Evolutionary conservation across 2,329 filamentous ascomycete species (phyloP), one percentile per base, ranked within the genome.

Genomic region (Penicillium sp.): DNA sequence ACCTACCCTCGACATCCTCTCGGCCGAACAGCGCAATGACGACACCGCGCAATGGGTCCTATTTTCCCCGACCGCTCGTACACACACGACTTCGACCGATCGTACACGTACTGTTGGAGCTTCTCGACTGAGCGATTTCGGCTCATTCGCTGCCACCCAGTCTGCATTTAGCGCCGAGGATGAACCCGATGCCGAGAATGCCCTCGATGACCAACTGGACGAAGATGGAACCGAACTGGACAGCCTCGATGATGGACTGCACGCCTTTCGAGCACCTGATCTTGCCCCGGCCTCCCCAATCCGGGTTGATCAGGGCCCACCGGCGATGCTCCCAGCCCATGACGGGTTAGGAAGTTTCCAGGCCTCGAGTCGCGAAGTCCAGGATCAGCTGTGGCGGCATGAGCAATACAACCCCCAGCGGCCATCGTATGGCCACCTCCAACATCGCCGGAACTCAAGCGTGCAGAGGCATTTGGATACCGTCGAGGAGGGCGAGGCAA

Each of bases 21-120:
- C 64, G 9, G 53, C 63, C 9, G 67, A 78, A 61, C 74, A 78
- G 19, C 69, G 76, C 41, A 76, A 85, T 57, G 85, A 89, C 58
- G 88, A 92, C 62, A 88, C 90, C 12, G 88, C 94, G 74, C 93
- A 96, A 83, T 99, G 94, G 94, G 88, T 97, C 52, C 85, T 99
- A 61, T 99, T 99, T 79, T 90, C 91, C 8, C 90, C 90, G 1
- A 86, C 86, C 5, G 86, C 88, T 59, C 82, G 87, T 50, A 90
- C 87, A 42, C 86, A 83, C 56, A 86, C 89, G 36, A 85, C 86
- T 44, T 84, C 72, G 72, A 89, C 73, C 68, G 83, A 77, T 77
- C 86, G 74, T 70, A 92, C 78, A 62, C 84, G 69, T 72, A 88
- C 85, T 41, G 80, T 86, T 28, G 89, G 88, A 36, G 83, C 85